Evolutionary conservation across 2,329 filamentous ascomycete species (phyloP), one percentile per base, ranked within the genome.

Genomic region (Microcera coccophila): DNA sequence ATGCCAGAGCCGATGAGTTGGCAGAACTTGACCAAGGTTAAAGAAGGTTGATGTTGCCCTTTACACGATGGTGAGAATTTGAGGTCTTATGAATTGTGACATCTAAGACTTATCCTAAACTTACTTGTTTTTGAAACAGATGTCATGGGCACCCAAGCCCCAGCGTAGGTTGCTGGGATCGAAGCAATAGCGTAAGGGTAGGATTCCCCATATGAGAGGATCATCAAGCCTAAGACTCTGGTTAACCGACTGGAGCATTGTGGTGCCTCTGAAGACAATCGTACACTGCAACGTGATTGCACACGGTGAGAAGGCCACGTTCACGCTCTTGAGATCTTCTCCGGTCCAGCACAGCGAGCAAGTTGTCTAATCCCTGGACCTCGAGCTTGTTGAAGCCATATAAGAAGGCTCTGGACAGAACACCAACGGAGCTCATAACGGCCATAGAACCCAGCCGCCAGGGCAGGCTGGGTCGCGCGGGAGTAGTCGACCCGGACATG

Each of bases 61-160:
- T 54, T 37, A 45, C 19, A 17, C 18, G 33, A 37, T 36, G 36
- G 19, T 21, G 20, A 10, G 36, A 36, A 18, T 28, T 17, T 22
- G 36, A 41, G 36, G 29, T 17, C 21, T 20, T 11, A 36, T 35
- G 16, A n/a, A 16, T 33, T 33, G 10, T 8, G 9, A 11, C 31
- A 16, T 10, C 31, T 7, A 7, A 15, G 31, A 9, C 9, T 28
- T 14, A 22, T 32, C 9, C 34, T 8, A 41, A 11, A 55, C 73
- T 48, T 69, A 93, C 88, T 81, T 84, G 62, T 88, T 91, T 58
- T 84, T 84, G 66, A 94, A 98, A 69, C 90, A 96, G 47, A 98
- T 90, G 65, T 98, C 93, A 64, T 96, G 88, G 58, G 90, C 94
- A 18, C 88, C 93, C 41, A 98, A 77, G 9, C 84, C 82, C 89